Evolutionary conservation across 2,329 filamentous ascomycete genomes (phyloP).

Genomic region (Fusarium falciforme): DNA sequence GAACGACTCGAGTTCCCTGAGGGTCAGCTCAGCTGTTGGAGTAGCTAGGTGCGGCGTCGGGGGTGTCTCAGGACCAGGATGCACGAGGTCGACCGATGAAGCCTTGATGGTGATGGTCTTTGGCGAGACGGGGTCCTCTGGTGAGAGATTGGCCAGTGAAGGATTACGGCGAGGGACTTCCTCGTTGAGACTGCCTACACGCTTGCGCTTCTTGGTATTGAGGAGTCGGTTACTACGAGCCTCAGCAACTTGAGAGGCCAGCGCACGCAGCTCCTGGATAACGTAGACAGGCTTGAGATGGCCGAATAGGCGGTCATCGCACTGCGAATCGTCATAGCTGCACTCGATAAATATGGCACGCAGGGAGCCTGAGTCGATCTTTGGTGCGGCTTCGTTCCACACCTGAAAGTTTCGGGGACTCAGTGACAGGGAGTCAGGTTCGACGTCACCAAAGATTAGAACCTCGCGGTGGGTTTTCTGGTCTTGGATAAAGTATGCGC

Average conservation of each 20-base stretch:
- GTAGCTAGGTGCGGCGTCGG: slow-evolving; percentile 60
- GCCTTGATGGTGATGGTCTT: slow-evolving; percentile 59
- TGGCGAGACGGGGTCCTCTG: slow-evolving; percentile 64
- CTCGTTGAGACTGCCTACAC: slow-evolving; percentile 52
- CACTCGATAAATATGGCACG: slow-evolving; percentile 94
- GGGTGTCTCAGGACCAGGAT: slow-evolving; percentile 50
- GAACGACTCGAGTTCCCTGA: slow-evolving; percentile 52
- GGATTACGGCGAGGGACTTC: slow-evolving; percentile 39
- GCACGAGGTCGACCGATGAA: slow-evolving; percentile 23
- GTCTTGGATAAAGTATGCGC: slow-evolving; percentile 92
- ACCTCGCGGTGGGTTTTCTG: slow-evolving; percentile 78
- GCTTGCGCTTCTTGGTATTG: slow-evolving; percentile 73
- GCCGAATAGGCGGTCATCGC: slow-evolving; percentile 83
- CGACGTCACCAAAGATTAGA: slow-evolving; percentile 94
- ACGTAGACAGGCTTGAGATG: slow-evolving; percentile 88
- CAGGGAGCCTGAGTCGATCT: slow-evolving; percentile 78
- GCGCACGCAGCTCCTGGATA: slow-evolving; percentile 77
- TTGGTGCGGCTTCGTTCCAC: slow-evolving; percentile 90
- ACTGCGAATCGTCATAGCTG: slow-evolving; percentile 86
- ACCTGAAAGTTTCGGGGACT: slow-evolving; percentile 83
- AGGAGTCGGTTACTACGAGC: slow-evolving; percentile 51
- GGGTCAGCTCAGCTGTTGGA: slow-evolving; percentile 59
- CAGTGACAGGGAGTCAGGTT: slow-evolving; percentile 87
- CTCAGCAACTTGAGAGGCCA: slow-evolving; percentile 78
- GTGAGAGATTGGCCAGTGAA: slow-evolving; percentile 28